Evolutionary conservation across 495 filamentous ascomycete species (phyloP).

Genomic region (Penicillium coffeae): DNA sequence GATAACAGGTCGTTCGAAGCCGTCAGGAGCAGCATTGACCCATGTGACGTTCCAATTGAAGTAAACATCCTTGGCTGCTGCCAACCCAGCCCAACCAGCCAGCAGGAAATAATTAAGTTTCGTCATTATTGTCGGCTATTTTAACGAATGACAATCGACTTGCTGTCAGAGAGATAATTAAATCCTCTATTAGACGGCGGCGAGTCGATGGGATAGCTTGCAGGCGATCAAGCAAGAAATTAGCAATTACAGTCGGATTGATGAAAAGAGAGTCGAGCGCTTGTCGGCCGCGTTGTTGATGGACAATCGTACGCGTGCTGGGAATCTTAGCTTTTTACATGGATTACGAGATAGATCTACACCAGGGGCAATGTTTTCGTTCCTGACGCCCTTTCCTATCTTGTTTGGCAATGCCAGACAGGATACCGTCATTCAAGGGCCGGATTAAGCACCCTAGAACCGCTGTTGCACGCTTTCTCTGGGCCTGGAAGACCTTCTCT

Average conservation of each 20-base stretch:
- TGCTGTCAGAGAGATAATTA: conserved; percentile 14
- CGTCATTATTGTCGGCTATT: conserved; percentile 16
- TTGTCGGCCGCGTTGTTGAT: conserved; percentile 13
- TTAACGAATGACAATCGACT: conserved; percentile 17
- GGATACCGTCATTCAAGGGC: conserved; percentile 12
- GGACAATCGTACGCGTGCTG: neutral
- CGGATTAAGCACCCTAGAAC: conserved; percentile 4
- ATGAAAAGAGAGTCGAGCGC: conserved; percentile 9
- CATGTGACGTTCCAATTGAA: conserved; percentile 73
- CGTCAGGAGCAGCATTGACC: conserved; percentile 80
- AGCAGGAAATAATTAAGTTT: conserved; percentile 21
- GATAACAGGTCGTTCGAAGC: conserved; percentile 64
- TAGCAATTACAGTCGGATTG: conserved; percentile 15
- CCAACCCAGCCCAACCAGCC: conserved; percentile 20
- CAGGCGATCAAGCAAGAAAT: conserved; percentile 4
- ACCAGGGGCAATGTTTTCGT: conserved; percentile 17
- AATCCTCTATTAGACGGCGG: conserved; percentile 13
- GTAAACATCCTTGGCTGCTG: conserved; percentile 28
- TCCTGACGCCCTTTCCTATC: neutral
- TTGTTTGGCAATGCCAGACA: conserved; percentile 4
- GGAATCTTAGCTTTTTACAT: neutral
- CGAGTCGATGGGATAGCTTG: conserved; percentile 5
- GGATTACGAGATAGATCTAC: conserved; percentile 15
- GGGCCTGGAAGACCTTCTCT: neutral
- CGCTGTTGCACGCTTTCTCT: neutral